Evolutionary conservation across 352 stramenopile genomes (phyloP).

Genomic region (Globisporangium solare): DNA sequence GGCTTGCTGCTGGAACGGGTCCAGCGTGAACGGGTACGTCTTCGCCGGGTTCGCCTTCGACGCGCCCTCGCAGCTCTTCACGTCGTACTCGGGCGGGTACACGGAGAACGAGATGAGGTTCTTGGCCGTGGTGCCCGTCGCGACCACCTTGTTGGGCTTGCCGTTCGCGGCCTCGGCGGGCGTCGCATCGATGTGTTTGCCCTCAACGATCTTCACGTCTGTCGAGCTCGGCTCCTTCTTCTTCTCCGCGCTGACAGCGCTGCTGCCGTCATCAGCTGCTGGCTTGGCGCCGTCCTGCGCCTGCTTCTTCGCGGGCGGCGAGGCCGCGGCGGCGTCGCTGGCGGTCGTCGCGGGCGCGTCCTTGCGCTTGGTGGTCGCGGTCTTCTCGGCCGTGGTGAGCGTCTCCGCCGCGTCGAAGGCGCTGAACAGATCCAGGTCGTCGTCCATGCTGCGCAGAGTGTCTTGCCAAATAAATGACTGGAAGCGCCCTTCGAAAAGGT

Average conservation of each 20-base stretch:
- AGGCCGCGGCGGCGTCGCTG: conserved; percentile 27
- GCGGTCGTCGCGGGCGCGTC: conserved; percentile 11
- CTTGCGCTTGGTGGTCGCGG: conserved; percentile 42
- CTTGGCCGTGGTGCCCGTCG: conserved; percentile 94
- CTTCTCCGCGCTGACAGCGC: not conserved
- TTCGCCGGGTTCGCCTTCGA: conserved; percentile 89
- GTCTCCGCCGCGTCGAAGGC: conserved; percentile 89
- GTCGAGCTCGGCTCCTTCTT: conserved; percentile 25
- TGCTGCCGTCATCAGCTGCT: not conserved
- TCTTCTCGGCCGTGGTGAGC: conserved; percentile 53
- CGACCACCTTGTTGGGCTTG: conserved; percentile 55
- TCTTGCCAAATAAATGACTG: too few relatives aligned
- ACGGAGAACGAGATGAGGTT: conserved; percentile 94
- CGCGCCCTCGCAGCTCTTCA: conserved; percentile 38
- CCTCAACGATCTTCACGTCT: conserved; percentile 59
- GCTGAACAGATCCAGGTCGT: conserved; percentile 92
- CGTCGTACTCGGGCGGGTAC: conserved; percentile 71
- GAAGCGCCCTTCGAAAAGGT: too few relatives aligned
- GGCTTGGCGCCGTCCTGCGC: conserved; percentile 12
- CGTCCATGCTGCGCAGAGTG: conserved; percentile 59
- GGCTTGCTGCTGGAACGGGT: conserved; percentile 98
- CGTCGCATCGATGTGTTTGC: conserved; percentile 72
- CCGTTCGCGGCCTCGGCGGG: conserved; percentile 19
- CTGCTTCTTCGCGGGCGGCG: conserved; percentile 53
- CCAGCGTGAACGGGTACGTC: conserved; percentile 96